These are phyloP conservation scores for Corchorus capsularis DNA, from an alignment of 345 rosid genomes.

Conservation along the genomic window DNA sequence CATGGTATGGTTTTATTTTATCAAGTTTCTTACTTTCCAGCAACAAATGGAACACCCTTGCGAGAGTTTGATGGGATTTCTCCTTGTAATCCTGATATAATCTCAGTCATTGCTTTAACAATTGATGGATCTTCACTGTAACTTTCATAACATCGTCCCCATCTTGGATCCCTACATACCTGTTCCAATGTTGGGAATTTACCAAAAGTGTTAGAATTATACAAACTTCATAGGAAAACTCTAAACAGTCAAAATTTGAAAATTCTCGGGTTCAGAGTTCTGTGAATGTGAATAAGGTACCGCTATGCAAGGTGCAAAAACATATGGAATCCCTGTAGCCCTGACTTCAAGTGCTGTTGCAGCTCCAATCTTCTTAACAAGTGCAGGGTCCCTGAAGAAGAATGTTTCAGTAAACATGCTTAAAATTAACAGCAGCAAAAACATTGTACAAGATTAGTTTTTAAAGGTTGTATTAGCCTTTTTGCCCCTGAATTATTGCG, in stretches of 20 bases:
- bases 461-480: too few relatives aligned
- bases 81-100: constrained; percentile 48
- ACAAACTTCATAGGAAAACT: background rate
- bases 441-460: background rate
- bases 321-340: constrained; percentile 83
- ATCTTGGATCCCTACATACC: constrained; percentile 28
- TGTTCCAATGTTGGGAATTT: background rate
- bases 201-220: background rate
- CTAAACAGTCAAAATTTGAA: too few relatives aligned
- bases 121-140: constrained; percentile 17
- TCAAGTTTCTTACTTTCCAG: constrained; percentile 38
- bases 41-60: constrained; percentile 46
- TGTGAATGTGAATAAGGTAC: constrained; percentile 41
- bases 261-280: too few relatives aligned
- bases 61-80: constrained; percentile 28
- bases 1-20: too few relatives aligned
- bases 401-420: background rate
- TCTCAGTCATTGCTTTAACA: constrained; percentile 44
- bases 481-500: too few relatives aligned
- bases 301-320: constrained; percentile 90
- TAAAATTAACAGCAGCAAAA: background rate
- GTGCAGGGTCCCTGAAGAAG: constrained; percentile 62
- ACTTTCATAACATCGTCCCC: constrained; percentile 23
- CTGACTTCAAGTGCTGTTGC: constrained; percentile 94
- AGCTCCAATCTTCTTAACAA: constrained; percentile 77